A percentile compares a stretch with the other conserved stretches of the same genome.
Conservation (phyloP, 2,329 filamentous ascomycete genomes). For the Mycosphaerella sp. region DNA sequence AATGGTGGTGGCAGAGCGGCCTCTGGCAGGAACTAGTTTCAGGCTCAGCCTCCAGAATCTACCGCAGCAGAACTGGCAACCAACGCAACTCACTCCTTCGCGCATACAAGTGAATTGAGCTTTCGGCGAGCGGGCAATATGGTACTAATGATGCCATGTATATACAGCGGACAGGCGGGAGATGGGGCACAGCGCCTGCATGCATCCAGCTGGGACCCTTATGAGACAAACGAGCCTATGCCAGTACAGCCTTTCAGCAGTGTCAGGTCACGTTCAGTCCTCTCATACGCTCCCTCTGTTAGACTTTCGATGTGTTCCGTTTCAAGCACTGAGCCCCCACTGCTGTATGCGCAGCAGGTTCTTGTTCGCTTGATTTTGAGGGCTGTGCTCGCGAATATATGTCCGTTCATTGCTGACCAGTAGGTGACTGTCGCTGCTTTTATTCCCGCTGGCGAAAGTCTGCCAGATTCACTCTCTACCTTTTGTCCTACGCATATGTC, state of each 20-base stretch:
- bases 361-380: slow-evolving; percentile 2
- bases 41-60: slow-evolving; percentile 1
- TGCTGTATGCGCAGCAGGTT: slow-evolving; percentile 3
- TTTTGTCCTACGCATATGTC: background rate
- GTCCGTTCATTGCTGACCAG: slow-evolving; percentile 4
- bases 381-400: slow-evolving; percentile 4
- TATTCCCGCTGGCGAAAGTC: background rate
- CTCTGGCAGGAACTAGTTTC: slow-evolving; percentile 3
- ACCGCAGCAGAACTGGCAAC: slow-evolving; percentile 1
- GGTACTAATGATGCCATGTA: slow-evolving; percentile 9
- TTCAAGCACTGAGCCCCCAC: background rate
- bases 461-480: background rate
- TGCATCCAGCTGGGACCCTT: background rate
- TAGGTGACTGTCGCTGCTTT: background rate
- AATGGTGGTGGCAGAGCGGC: slow-evolving; percentile 3
- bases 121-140: background rate
- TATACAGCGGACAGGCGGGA: background rate
- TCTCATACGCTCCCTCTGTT: slow-evolving; percentile 1
- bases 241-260: slow-evolving; percentile 10
- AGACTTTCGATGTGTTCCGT: background rate
- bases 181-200: slow-evolving; percentile 1
- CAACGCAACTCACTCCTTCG: background rate
- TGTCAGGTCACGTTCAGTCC: background rate
- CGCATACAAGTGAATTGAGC: background rate
- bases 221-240: slow-evolving; percentile 9